Evolutionary conservation across 441 rosid genomes (phyloP).

Genomic region (Cnidoscolus chayamansa): DNA sequence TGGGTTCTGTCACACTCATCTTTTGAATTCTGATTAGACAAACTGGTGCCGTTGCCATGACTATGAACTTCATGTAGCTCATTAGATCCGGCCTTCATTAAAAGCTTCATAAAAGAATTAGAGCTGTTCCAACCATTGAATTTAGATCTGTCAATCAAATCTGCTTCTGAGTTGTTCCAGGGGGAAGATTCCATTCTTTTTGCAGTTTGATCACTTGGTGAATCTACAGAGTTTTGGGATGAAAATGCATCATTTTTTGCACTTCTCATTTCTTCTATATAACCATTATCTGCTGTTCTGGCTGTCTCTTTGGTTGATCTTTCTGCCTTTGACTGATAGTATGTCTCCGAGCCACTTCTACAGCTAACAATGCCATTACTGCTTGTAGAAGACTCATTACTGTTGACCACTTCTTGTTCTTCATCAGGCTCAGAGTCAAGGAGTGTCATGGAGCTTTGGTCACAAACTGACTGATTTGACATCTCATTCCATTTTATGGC

Average conservation of each 20-base stretch:
- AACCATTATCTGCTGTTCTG: slow-evolving; percentile 22
- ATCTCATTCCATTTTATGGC: slow-evolving; percentile 38
- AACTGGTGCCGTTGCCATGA: slow-evolving; percentile 25
- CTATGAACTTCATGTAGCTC: slow-evolving; percentile 30
- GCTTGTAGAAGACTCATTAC: slow-evolving; percentile 43
- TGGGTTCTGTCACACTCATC: slow-evolving; percentile 22
- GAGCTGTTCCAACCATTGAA: slow-evolving; percentile 24
- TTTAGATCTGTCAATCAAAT: slow-evolving; percentile 26
- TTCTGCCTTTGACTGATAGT: slow-evolving; percentile 27
- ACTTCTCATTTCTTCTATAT: slow-evolving; percentile 23
- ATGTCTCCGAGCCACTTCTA: slow-evolving; percentile 29
- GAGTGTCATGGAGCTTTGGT: slow-evolving; percentile 43
- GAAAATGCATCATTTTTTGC: slow-evolving; percentile 32
- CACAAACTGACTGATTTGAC: slow-evolving; percentile 36
- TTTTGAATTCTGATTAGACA: slow-evolving; percentile 31
- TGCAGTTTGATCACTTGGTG: slow-evolving; percentile 38
- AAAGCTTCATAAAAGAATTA: slow-evolving; percentile 55
- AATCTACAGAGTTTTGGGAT: slow-evolving; percentile 47
- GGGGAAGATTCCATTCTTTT: slow-evolving; percentile 53
- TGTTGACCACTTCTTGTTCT: slow-evolving; percentile 51
- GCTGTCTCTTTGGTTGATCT: slow-evolving; percentile 33
- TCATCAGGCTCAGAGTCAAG: slow-evolving; percentile 37
- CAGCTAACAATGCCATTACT: slow-evolving; percentile 37
- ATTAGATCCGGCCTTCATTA: slow-evolving; percentile 42
- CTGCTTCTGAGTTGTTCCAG: slow-evolving; percentile 44